Evolutionary conservation across 1,139 yeast genomes (phyloP), one percentile per base, ranked within the genome.

Genomic region (Kodamaea ohmeri): DNA sequence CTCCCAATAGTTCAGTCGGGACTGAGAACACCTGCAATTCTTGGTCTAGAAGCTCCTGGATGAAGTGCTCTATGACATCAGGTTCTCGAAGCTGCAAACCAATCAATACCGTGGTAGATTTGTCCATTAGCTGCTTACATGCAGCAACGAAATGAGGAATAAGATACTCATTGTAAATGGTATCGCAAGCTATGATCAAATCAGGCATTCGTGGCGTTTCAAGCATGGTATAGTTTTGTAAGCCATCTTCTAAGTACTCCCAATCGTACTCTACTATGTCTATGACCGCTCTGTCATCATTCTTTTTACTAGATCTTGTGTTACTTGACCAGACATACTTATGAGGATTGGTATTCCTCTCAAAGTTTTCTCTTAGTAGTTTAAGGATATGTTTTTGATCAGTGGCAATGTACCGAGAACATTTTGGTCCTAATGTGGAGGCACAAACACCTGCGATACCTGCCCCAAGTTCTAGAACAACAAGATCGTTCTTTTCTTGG

Each of bases 121-220:
- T 42, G 1, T 58, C 61, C 53, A 71, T 56, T 15, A 76, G 48
- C 19, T 48, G 41, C 20, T 53, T 51, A 16, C 79, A 35, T 0
- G 84, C 67, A 12, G 56, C 55, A 4, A 80, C 58, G 40, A 83
- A 73, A 37, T 63, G 73, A 0, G 72, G 73, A 2, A 82, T 68
- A 32, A 84, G 60, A 46, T 65, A 80, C 41, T 78, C 85, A 50
- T 83, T 84, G 59, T 83, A 83, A 4, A 83, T 68, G 7, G 88
- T 78, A 53, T 83, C 94, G 50, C 84, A 78, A 0, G 88, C 86
- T 12, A 83, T 50, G 3, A 83, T 61, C 14, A 76, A 49, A 43
- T 76, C 78, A 0, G 77, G 73, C 16, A 25, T 6, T n/a, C n/a
- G 26, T 2, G 36, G 36, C 5, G 20, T 25, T 4, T 25, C 12